A percentile compares a stretch with the other conserved stretches of the same genome.
phyloP scores from a whole-genome alignment of 768 basidiomycete genomes.

The Crepidotus variabilis region DNA sequence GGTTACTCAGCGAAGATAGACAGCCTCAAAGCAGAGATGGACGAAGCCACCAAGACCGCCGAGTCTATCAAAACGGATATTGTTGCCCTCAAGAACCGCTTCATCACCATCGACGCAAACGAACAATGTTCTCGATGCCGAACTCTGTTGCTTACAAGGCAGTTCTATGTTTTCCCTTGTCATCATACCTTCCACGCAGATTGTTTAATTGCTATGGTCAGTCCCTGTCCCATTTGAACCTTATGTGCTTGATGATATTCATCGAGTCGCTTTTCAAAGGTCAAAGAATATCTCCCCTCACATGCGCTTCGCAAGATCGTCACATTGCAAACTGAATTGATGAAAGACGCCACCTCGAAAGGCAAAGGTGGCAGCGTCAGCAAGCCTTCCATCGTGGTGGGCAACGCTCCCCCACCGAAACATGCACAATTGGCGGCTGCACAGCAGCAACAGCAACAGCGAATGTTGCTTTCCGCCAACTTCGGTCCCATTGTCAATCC shows the following conservation, averaged over 20 bases:
- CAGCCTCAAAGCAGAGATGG: constrained; percentile 88
- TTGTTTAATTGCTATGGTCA: constrained; percentile 89
- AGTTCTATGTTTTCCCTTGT: constrained; percentile 99
- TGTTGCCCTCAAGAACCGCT: constrained; percentile 76
- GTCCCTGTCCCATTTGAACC: constrained; percentile 24
- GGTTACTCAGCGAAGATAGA: constrained; percentile 93
- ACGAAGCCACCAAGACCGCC: constrained; percentile 88
- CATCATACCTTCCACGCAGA: constrained; percentile 98
- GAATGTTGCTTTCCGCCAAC: constrained; percentile 72
- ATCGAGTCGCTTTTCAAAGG: constrained; percentile 41
- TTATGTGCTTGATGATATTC: too few relatives aligned
- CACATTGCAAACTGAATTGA: constrained; percentile 77
- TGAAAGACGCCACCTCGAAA: constrained; percentile 43
- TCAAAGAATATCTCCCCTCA: constrained; percentile 87
- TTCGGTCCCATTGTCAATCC: constrained; percentile 48
- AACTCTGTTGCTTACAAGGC: constrained; percentile 72
- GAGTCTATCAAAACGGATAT: constrained; percentile 95
- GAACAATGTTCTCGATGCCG: constrained; percentile 86
- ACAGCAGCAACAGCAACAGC: constrained; percentile 43
- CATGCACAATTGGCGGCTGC: constrained; percentile 29
- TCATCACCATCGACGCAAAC: constrained; percentile 85
- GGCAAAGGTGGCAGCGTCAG: constrained; percentile 23
- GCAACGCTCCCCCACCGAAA: constrained; percentile 27
- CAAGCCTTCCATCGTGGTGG: constrained; percentile 22
- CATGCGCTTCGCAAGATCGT: constrained; percentile 81